Evolutionary conservation across 129 eudicot genomes (phyloP).

Genomic region (Flaveria linearis): DNA sequence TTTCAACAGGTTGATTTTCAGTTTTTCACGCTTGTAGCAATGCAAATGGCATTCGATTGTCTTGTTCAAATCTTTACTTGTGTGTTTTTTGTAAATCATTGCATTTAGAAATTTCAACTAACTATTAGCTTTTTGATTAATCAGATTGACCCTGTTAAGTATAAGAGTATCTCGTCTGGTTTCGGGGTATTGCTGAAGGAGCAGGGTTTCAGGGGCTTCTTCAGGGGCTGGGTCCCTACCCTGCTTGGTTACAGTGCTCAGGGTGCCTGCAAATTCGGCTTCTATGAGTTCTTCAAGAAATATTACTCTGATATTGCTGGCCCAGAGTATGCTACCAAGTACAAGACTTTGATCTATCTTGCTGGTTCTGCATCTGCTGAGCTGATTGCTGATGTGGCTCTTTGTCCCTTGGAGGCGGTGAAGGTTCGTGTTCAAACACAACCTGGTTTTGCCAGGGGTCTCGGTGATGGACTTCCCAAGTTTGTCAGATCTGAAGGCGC

Average conservation of each 20-base stretch:
- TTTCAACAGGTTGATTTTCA: background rate
- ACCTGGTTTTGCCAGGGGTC: conserved; percentile 82
- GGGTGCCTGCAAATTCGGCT: conserved; percentile 90
- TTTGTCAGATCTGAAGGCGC: conserved; percentile 76
- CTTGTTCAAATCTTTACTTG: background rate
- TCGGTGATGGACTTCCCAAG: conserved; percentile 79
- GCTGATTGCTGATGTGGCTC: conserved; percentile 76
- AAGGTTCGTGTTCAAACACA: conserved; percentile 90
- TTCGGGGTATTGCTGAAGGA: conserved; percentile 70
- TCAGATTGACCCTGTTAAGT: conserved; percentile 75
- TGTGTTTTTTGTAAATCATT: background rate
- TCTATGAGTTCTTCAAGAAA: conserved; percentile 89
- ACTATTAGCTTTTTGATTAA: background rate
- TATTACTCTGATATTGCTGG: conserved; percentile 86
- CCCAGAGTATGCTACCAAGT: conserved; percentile 75
- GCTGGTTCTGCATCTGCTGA: conserved; percentile 94
- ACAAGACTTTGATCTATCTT: conserved; percentile 83
- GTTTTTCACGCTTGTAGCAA: background rate
- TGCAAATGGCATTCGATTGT: background rate
- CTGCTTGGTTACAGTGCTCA: conserved; percentile 85
- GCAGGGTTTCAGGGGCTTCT: conserved; percentile 74
- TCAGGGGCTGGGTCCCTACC: conserved; percentile 81
- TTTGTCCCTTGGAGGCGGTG: conserved; percentile 85
- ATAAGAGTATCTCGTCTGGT: conserved; percentile 84
- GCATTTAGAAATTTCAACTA: background rate